A percentile compares a stretch with the other conserved stretches of the same genome.
phyloP scores from a whole-genome alignment of 805 yeast species.

The Yarrowia yakushimensis region DNA sequence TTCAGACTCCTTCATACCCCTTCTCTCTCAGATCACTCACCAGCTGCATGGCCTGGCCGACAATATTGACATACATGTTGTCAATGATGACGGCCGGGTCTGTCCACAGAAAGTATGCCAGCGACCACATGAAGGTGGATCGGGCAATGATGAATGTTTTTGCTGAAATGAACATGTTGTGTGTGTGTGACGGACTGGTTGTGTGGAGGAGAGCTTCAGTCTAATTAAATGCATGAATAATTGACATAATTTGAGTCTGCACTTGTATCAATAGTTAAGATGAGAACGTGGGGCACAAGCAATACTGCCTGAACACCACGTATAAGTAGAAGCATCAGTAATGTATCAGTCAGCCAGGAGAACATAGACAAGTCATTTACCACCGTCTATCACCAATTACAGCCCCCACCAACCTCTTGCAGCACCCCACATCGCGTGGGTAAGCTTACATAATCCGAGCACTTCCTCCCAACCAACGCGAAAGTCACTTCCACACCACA shows the following conservation, averaged over 20 bases:
- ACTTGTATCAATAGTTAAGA: neutral
- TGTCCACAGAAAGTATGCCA: constrained; percentile 34
- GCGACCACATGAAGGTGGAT: constrained; percentile 32
- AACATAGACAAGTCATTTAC: too few species aligned
- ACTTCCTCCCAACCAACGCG: constrained; percentile 6
- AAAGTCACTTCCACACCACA: constrained; percentile 10
- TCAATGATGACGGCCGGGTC: constrained; percentile 33
- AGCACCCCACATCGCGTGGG: neutral
- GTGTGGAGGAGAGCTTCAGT: neutral
- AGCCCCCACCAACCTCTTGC: neutral
- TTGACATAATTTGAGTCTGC: neutral
- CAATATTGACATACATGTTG: constrained; percentile 29
- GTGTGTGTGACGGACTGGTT: neutral
- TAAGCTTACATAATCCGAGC: neutral
- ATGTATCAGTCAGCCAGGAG: neutral
- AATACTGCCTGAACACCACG: too few species aligned
- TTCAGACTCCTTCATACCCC: neutral
- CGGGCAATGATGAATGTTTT: constrained; percentile 31
- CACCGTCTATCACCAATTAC: neutral
- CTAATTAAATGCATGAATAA: neutral
- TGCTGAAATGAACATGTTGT: constrained; percentile 29
- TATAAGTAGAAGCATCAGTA: too few species aligned
- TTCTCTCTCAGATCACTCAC: constrained; percentile 26
- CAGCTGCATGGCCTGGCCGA: constrained; percentile 34
- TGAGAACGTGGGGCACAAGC: neutral